A percentile compares a stretch with the other conserved stretches of the same genome.
Conservation (phyloP, 108 stramenopile genomes). For the Discostella pseudostelligera region DNA sequence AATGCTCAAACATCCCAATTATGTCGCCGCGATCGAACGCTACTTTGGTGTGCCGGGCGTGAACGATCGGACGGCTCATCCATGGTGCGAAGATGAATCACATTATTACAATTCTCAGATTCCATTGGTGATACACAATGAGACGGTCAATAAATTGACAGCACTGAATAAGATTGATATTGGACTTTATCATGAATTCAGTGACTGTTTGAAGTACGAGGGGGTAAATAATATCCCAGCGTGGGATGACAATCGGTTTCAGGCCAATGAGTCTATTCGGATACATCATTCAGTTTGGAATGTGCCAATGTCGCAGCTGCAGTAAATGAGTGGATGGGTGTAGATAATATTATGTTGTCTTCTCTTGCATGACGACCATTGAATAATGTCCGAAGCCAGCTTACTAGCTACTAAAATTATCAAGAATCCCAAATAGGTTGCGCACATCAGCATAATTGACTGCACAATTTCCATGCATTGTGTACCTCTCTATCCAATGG, state of each 20-base stretch:
- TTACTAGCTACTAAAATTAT: neutral
- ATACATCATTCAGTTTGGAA: conserved; percentile 12
- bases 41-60: conserved; percentile 36
- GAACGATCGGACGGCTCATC: neutral
- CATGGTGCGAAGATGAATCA: conserved; percentile 30
- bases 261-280: neutral
- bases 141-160: conserved; percentile 16
- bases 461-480: no score
- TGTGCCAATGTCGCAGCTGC: neutral
- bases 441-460: no score
- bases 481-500: neutral
- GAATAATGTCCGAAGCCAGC: neutral
- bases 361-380: neutral
- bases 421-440: no score
- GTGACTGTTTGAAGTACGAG: conserved; percentile 20
- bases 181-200: conserved; percentile 22
- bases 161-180: conserved; percentile 30
- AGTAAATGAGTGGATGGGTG: neutral
- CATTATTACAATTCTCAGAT: conserved; percentile 14
- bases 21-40: conserved; percentile 18
- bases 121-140: conserved; percentile 23
- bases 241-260: conserved; percentile 30
- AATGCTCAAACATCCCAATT: conserved; percentile 20
- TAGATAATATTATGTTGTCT: neutral
- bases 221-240: conserved; percentile 16